Evolutionary conservation across 2,329 filamentous ascomycete genomes (phyloP).

Genomic region (Colletotrichum sp.): DNA sequence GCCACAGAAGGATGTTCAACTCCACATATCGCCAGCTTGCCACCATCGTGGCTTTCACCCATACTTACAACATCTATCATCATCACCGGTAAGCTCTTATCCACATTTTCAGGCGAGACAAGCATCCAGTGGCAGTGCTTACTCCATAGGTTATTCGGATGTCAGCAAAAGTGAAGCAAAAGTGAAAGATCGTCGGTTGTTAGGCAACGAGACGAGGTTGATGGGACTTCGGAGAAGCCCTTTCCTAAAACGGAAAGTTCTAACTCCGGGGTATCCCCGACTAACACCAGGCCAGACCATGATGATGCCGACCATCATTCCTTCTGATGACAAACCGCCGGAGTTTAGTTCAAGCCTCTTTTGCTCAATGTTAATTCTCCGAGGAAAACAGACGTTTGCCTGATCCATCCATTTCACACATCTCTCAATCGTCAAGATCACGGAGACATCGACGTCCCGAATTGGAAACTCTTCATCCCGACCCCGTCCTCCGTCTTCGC

Average conservation of each 20-base stretch:
- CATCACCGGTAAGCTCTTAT: background rate
- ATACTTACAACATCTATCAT: background rate
- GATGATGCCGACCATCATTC: background rate
- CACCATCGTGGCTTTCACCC: background rate
- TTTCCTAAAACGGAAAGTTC: background rate
- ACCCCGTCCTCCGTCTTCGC: background rate
- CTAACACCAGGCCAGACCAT: background rate
- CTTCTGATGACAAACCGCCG: background rate
- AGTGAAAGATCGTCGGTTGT: background rate
- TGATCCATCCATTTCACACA: background rate
- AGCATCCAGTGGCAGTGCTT: background rate
- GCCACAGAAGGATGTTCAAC: background rate
- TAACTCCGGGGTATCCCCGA: conserved; percentile 1
- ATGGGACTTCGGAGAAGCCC: background rate
- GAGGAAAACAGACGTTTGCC: background rate
- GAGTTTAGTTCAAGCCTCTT: background rate
- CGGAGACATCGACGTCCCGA: background rate
- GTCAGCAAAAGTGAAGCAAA: background rate
- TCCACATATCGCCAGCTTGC: background rate
- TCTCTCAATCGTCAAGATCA: background rate
- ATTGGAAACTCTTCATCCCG: background rate
- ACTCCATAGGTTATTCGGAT: background rate
- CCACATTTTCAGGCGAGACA: background rate
- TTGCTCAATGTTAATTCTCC: background rate
- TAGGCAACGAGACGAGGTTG: background rate